These are phyloP conservation scores for Dothistroma pini DNA, from an alignment of 2,329 filamentous ascomycete species.

Conservation along the genomic window DNA sequence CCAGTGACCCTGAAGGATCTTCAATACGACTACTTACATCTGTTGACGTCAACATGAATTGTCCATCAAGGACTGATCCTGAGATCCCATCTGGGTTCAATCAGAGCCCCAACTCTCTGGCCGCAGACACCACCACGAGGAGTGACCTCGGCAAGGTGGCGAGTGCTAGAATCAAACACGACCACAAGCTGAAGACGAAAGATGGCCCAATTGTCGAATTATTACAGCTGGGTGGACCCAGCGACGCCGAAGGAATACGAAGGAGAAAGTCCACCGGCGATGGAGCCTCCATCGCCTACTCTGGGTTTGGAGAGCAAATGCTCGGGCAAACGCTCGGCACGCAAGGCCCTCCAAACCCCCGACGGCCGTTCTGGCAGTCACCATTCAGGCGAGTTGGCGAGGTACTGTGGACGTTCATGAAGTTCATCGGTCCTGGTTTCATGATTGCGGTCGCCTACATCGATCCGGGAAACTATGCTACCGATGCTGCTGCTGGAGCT, in stretches of 20 bases:
- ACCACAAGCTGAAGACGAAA: constrained; percentile 37
- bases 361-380: constrained; percentile 21
- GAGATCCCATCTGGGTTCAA: constrained; percentile 56
- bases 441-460: constrained; percentile 54
- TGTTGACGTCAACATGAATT: constrained; percentile 53
- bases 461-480: constrained; percentile 62
- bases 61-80: constrained; percentile 58
- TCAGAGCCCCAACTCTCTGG: constrained; percentile 57
- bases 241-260: constrained; percentile 12
- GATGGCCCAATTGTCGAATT: constrained; percentile 27
- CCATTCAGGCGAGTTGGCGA: constrained; percentile 16
- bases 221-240: constrained; percentile 14
- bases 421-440: constrained; percentile 65
- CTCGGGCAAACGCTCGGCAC: constrained; percentile 23
- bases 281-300: constrained; percentile 23
- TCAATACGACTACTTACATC: not conserved
- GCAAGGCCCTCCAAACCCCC: constrained; percentile 18
- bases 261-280: constrained; percentile 11
- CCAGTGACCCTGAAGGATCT: not conserved
- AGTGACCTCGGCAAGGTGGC: constrained; percentile 60
- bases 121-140: constrained; percentile 59
- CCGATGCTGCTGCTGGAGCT: constrained; percentile 65
- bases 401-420: constrained; percentile 43
- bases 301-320: constrained; percentile 25
- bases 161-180: constrained; percentile 53